Evolutionary conservation across 2,329 filamentous ascomycete species (phyloP).

Genomic region (Phialocephala sp.): DNA sequence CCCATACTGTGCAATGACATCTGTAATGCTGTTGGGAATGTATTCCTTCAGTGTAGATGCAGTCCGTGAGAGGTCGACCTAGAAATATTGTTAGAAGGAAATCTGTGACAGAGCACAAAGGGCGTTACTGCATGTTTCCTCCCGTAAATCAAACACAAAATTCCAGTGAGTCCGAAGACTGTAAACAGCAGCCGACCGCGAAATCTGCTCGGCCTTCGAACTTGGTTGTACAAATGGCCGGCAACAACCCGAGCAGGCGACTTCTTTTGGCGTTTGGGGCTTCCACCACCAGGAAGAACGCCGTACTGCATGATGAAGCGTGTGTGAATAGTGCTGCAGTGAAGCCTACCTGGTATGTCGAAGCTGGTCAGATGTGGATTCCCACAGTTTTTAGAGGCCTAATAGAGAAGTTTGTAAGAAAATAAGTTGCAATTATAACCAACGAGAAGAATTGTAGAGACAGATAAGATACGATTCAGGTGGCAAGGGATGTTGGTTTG

Average conservation of each 20-base stretch:
- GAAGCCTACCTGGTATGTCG: neutral
- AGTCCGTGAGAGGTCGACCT: constrained; percentile 29
- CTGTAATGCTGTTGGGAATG: constrained; percentile 26
- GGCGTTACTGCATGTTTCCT: constrained; percentile 14
- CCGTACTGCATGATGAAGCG: constrained; percentile 22
- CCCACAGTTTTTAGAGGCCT: neutral
- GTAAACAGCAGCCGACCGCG: constrained; percentile 27
- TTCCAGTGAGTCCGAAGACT: constrained; percentile 19
- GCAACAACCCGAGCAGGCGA: constrained; percentile 27
- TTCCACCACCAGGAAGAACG: constrained; percentile 14
- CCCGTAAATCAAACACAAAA: constrained; percentile 23
- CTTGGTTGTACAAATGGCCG: constrained; percentile 25
- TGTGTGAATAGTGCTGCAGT: neutral
- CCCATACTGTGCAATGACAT: constrained; percentile 22
- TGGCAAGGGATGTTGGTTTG: neutral
- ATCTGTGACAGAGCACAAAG: neutral
- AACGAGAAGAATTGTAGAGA: neutral
- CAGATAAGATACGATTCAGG: constrained; percentile 3
- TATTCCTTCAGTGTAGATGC: constrained; percentile 23
- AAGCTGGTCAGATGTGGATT: neutral
- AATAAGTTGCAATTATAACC: neutral
- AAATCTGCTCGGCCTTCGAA: constrained; percentile 32
- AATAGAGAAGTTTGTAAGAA: neutral
- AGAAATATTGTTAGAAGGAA: neutral
- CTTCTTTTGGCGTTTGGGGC: constrained; percentile 13